Percentiles rank a stretch among this genome's conserved stretches.
Evolutionary conservation across 2,329 filamentous ascomycete species (phyloP).

Genomic region (Aureobasidium pullulans): DNA sequence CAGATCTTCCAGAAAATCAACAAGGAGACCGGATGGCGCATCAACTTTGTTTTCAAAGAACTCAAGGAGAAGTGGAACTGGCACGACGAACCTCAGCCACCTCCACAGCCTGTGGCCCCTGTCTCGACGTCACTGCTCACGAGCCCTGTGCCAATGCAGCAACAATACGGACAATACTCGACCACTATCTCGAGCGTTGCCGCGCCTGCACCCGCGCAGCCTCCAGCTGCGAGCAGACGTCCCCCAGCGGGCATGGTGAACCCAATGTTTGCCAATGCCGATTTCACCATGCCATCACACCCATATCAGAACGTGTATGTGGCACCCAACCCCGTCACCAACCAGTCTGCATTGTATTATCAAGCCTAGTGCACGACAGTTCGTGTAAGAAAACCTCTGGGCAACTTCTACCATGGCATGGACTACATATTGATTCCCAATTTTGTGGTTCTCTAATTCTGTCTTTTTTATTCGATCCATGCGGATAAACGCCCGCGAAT

Average conservation of each 20-base stretch:
- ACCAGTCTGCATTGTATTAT: constrained; percentile 10
- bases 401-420: background rate
- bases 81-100: constrained; percentile 38
- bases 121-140: constrained; percentile 18
- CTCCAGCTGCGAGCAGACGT: constrained; percentile 22
- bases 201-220: constrained; percentile 25
- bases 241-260: constrained; percentile 54
- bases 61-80: constrained; percentile 74
- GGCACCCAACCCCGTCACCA: constrained; percentile 48
- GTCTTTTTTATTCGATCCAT: background rate
- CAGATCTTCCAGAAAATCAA: constrained; percentile 68
- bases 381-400: background rate
- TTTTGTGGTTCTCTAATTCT: background rate
- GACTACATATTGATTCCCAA: constrained; percentile 7
- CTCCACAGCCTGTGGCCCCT: constrained; percentile 23
- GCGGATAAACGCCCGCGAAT: background rate
- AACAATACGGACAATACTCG: constrained; percentile 19
- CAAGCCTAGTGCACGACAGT: background rate
- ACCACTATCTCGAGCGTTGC: constrained; percentile 8
- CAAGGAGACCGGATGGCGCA: constrained; percentile 69
- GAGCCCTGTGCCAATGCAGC: constrained; percentile 17
- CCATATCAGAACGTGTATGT: constrained; percentile 78
- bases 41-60: constrained; percentile 63
- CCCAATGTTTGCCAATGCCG: constrained; percentile 61
- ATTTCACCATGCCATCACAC: constrained; percentile 71